Evolutionary conservation across 2,329 filamentous ascomycete species (phyloP).

Genomic region (Pseudogymnoascus sp.): DNA sequence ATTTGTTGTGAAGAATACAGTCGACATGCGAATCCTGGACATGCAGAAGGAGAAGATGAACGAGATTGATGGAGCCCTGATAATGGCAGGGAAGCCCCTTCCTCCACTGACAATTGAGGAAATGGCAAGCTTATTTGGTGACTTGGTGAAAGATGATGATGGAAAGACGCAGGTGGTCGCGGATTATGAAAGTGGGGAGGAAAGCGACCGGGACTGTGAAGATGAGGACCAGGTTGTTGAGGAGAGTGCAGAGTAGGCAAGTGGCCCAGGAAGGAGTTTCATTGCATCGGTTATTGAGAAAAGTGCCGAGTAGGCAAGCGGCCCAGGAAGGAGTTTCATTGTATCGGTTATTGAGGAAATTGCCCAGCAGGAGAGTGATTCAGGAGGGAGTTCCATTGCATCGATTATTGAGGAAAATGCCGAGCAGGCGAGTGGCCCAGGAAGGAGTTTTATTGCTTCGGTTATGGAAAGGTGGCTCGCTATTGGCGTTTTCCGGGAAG

Average conservation of each 20-base stretch:
- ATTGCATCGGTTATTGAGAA: neutral
- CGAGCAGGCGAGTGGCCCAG: neutral
- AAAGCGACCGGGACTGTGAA: slow-evolving; percentile 6
- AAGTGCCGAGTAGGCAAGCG: neutral
- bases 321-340: neutral
- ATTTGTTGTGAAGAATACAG: slow-evolving; percentile 46
- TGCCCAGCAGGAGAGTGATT: too few relatives aligned
- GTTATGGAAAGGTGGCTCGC: neutral
- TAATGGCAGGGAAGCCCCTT: slow-evolving; percentile 15
- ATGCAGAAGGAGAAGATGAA: slow-evolving; percentile 51
- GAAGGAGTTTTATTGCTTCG: neutral
- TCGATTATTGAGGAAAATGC: neutral
- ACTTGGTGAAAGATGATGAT: slow-evolving; percentile 31
- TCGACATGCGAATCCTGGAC: slow-evolving; percentile 49
- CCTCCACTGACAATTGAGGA: slow-evolving; percentile 28
- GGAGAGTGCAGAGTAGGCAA: neutral
- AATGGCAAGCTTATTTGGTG: slow-evolving; percentile 40
- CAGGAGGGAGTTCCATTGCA: neutral
- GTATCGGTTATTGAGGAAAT: neutral
- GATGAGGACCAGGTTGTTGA: neutral
- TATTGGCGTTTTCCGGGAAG: neutral
- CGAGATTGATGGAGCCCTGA: slow-evolving; percentile 33
- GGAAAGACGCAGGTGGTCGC: slow-evolving; percentile 25
- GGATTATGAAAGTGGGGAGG: slow-evolving; percentile 21
- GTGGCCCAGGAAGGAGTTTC: neutral